Base-by-base conservation (phyloP, 352 stramenopile species). In the Phytophthora pinifolia region DNA sequence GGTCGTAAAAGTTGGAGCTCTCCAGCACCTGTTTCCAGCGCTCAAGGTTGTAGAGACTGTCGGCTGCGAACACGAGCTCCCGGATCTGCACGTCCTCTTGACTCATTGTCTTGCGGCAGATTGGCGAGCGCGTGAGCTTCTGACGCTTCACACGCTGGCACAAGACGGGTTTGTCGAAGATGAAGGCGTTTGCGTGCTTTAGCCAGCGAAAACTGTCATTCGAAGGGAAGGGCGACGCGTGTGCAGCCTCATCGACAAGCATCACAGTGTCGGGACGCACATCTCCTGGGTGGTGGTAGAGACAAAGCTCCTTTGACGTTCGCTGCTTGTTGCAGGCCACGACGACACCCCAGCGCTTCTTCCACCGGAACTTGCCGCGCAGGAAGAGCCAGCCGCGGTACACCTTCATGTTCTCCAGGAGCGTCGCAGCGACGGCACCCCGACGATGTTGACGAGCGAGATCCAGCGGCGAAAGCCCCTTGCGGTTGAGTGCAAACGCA, bases 381-480 rank as follows among this genome's bases (percentile, higher is more conserved):
- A 89, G 32, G 25, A 70, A 76, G 20, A 89, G 48, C 77, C 74
- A 89, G 14, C 76, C 77, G 22, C 70, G 71, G 51, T 86, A 67
- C 25, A 90, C 52, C 32, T 70, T 65, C 56, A 81, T 59, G 22
- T 83, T 59, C 37, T 79, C 59, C 34, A 67, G 74, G 9, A 90
- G 57, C 29, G 70, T 54, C 31, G 54, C 72, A 29, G 53, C 62
- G 4, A 76, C 72, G 9, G 72, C 50, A 20, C 39, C 61, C 12
- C 65, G 71, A 29, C 62, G 54, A 32, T 76, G 62, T 33, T 79
- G 62, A 6, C 82, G 74, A 18, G 82, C 82, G 1, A 88, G 41
- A 46, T 92, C 82, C 29, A 90, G 52, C 9, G 82, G 60, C 25
- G 72, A 72, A 20, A 87, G 70, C 5, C 79, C 76, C 32, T 74